Evolutionary conservation across 495 filamentous ascomycete species (phyloP).

Genomic region (Penicillium pancosmium): DNA sequence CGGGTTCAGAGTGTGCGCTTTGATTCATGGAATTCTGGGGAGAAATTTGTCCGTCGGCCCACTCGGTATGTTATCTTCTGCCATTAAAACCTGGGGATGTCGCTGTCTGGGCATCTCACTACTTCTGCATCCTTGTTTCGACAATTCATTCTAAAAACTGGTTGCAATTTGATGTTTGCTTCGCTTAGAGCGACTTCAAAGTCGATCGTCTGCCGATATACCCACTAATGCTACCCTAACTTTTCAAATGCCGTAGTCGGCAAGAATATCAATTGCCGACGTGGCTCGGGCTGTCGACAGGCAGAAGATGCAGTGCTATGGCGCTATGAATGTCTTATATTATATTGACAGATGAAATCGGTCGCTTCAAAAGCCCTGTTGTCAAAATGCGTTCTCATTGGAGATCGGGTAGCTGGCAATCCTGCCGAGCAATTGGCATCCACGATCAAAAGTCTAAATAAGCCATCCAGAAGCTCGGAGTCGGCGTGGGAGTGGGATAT

Average conservation of each 20-base stretch:
- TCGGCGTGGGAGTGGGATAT: background rate
- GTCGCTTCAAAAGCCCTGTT: background rate
- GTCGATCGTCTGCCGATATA: background rate
- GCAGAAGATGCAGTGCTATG: background rate
- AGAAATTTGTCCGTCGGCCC: slow-evolving; percentile 14
- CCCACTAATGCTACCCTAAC: background rate
- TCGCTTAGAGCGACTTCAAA: background rate
- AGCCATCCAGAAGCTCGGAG: background rate
- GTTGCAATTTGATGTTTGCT: background rate
- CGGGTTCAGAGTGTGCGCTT: background rate
- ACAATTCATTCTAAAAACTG: background rate
- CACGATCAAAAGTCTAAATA: background rate
- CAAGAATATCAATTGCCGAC: slow-evolving; percentile 5
- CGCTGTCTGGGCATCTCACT: background rate
- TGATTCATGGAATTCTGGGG: slow-evolving; percentile 21
- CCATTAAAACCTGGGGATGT: background rate
- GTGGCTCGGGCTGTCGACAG: background rate
- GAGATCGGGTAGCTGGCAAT: background rate
- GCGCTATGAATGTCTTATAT: background rate
- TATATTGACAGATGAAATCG: background rate
- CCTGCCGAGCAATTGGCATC: background rate
- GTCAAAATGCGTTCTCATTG: background rate
- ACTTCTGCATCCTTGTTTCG: background rate
- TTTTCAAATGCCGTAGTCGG: slow-evolving; percentile 3
- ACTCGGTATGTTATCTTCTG: background rate